Evolutionary conservation across 169 alveolate species (phyloP), one percentile per base, ranked within the genome.

Genomic region (Plasmodium fragile): DNA sequence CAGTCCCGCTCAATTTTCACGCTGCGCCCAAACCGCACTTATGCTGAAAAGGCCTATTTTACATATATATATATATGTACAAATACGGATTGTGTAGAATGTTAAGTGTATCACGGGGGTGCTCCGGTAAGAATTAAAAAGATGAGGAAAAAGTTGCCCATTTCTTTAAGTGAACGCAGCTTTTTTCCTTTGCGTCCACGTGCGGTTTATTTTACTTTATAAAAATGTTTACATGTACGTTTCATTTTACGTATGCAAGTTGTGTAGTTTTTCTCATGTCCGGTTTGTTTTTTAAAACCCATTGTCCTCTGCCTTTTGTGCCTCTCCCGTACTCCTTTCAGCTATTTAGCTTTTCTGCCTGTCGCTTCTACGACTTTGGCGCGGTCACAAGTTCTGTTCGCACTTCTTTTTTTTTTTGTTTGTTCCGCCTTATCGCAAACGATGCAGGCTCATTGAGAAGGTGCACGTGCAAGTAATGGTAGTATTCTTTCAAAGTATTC

Each of bases 191-290:
- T 81, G 32, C 75, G 16, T 32, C 52, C 43, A 43, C 65, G 11
- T 25, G 65, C 30, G 22, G 52, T 45, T 18, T 22, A 45, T 80
- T 25, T n/a, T 45, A 25, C 36, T 45, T 45, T 34, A 41, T 34
- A 80, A 45, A 43, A 45, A 41, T 80, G 28, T 80, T 22, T 80
- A n/a, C 65, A 80, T 8, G 65, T 49, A 80, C 65, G 39, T 45
- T 45, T 80, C 11, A 45, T 49, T 49, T 49, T 49, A 78, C 30
- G 6, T 78, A 3, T 22, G 4, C 53, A 78, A 43, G 22, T 36
- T 36, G 18, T 77, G 83, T 16, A 28, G 6, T 65, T 25, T 18
- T 59, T 65, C 3, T 22, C 13, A 28, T 28, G 18, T 65, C 13
- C 30, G 18, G 18, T 65, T 65, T 65, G 18, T 65, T 36, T 65